Evolutionary conservation across 257 asterid genomes (phyloP), one percentile per base, ranked within the genome.

Genomic region (Cinchona pubescens): DNA sequence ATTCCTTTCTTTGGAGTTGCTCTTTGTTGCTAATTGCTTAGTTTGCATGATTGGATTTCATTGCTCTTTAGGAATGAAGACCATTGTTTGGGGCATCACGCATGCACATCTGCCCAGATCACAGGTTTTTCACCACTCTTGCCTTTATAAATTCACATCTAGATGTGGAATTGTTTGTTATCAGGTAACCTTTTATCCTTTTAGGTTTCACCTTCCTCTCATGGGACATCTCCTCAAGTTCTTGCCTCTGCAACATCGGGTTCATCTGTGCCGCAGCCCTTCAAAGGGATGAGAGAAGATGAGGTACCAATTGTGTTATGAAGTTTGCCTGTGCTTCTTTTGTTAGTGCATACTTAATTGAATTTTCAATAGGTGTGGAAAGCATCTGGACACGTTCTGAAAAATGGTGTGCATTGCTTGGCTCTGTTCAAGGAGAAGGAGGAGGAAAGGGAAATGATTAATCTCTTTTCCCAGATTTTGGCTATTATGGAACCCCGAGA

Each of bases 401-500:
- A 88, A 87, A 95, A 97, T 69, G 99, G 99, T 35, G 98, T 95
- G 59, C 97, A 95, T 87, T 92, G 99, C 88, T 82, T 95, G 85
- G 98, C 99, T 55, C 76, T 95, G 79, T 95, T 95, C 75, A 92
- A 92, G 83, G 99, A 95, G 89, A 92, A 92, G 85, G 99, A 95
- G 72, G 99, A 95, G 83, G 99, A 94, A 88, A 87, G 96, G 81
- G 98, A 95, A 68, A 95, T 95, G 99, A 88, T 95, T 84, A 89
- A 84, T 79, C 89, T 88, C 46, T 95, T 95, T 70, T 95, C 99
- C 80, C 94, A 92, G 82, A 91, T 95, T 81, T 84, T 95, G 86
- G 90, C 99, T 75, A 95, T 92, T 77, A 95, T 92, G 99, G 99
- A 95, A 77, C 98, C 99, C 58, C 92, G 99, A 38, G 97, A 95